Percentiles rank a stretch among this genome's conserved stretches.
Conservation (phyloP, 2,329 filamentous ascomycete genomes). For the Penicillium crustosum region DNA sequence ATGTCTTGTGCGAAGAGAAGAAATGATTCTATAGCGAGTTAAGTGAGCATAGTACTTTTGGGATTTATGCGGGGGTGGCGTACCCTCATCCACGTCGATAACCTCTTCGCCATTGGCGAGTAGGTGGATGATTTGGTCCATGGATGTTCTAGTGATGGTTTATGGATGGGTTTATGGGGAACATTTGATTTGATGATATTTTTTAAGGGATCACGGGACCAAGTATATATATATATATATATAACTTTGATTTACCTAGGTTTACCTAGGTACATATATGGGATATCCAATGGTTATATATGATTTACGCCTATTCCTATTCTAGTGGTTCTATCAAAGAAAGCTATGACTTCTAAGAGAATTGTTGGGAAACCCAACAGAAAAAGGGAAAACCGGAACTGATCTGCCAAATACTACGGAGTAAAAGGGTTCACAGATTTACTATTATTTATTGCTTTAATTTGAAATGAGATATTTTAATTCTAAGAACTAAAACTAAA, state of each 20-base stretch:
- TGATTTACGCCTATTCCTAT: background rate
- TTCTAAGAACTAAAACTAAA: background rate
- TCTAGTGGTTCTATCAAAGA: background rate
- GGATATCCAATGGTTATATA: background rate
- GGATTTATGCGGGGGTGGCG: constrained; percentile 4
- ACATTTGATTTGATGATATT: background rate
- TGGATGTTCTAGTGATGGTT: background rate
- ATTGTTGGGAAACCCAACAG: constrained; percentile 34
- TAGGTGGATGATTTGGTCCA: constrained; percentile 33
- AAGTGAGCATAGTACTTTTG: constrained; percentile 1
- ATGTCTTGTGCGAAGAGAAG: constrained; percentile 76
- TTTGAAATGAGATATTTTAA: background rate
- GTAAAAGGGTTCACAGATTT: too few species aligned
- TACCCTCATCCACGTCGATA: constrained; percentile 62
- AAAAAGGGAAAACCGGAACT: constrained; percentile 20
- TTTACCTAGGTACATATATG: too few species aligned
- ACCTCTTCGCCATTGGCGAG: constrained; percentile 50
- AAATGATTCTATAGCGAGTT: constrained; percentile 69
- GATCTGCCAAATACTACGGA: too few species aligned
- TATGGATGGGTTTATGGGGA: background rate
- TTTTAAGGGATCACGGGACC: constrained; percentile 19
- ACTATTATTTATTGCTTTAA: background rate
- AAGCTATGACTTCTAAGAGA: background rate
- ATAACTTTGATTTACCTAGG: background rate
- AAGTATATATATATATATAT: background rate